Conservation (phyloP, 352 stramenopile species). For the Elongisporangium senticosum region DNA sequence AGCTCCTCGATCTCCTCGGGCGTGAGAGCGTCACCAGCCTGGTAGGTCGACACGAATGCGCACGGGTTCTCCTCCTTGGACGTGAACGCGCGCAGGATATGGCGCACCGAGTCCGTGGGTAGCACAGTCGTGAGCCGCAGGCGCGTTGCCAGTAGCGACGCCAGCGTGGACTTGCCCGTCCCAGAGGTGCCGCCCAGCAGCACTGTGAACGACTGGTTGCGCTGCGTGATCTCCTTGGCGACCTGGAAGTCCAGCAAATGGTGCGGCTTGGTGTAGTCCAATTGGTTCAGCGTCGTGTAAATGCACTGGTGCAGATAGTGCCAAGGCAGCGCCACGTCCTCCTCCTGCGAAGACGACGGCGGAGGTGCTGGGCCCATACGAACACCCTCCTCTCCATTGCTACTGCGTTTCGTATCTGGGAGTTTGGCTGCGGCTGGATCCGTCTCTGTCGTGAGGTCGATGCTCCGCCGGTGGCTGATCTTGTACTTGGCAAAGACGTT, state of each 20-base stretch:
- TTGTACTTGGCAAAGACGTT: slow-evolving; percentile 46
- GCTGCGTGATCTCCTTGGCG: slow-evolving; percentile 83
- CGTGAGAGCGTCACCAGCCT: slow-evolving; percentile 73
- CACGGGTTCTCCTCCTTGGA: slow-evolving; percentile 76
- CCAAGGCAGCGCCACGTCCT: slow-evolving; percentile 40
- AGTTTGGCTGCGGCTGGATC: neutral
- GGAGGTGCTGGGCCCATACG: neutral
- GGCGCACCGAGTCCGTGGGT: slow-evolving; percentile 80
- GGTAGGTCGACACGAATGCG: slow-evolving; percentile 84
- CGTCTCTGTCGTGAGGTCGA: neutral
- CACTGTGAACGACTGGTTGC: slow-evolving; percentile 81
- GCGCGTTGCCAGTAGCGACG: slow-evolving; percentile 64
- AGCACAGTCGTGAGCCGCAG: slow-evolving; percentile 80
- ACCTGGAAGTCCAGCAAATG: slow-evolving; percentile 82
- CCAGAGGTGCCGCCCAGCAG: slow-evolving; percentile 83
- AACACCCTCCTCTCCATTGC: neutral
- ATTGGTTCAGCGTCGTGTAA: slow-evolving; percentile 64
- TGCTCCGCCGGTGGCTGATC: slow-evolving; percentile 9
- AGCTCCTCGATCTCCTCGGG: slow-evolving; percentile 47
- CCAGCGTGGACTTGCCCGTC: slow-evolving; percentile 84
- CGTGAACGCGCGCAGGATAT: slow-evolving; percentile 76
- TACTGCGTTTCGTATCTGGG: neutral
- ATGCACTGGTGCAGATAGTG: slow-evolving; percentile 78
- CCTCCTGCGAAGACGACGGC: neutral
- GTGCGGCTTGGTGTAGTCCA: slow-evolving; percentile 84